These are phyloP conservation scores for Sporothrix pseudoabietina DNA, from an alignment of 2,329 filamentous ascomycete genomes.

Conservation along the genomic window DNA sequence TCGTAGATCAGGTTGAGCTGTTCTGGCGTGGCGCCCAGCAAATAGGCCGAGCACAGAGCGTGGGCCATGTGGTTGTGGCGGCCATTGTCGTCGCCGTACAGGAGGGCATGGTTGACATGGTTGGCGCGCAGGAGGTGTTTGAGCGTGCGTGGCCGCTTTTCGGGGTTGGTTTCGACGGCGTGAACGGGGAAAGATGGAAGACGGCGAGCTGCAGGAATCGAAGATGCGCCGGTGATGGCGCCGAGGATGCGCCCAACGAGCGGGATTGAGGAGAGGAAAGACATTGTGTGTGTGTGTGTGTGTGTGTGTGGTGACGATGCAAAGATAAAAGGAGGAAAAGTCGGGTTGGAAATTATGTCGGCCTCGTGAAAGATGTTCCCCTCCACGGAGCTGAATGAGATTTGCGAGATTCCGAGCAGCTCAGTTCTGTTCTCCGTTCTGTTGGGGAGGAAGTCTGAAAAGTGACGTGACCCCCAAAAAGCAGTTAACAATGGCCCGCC, in stretches of 20 bases:
- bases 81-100: slow-evolving; percentile 45
- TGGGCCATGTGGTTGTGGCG: slow-evolving; percentile 86
- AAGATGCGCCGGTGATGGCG: not conserved
- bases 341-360: not conserved
- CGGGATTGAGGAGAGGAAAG: slow-evolving; percentile 9
- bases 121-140: slow-evolving; percentile 92
- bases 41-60: slow-evolving; percentile 79
- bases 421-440: slow-evolving; percentile 1
- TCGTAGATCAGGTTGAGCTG: slow-evolving; percentile 84
- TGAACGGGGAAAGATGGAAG: slow-evolving; percentile 72
- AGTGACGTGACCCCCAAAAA: slow-evolving; percentile 19
- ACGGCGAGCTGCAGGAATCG: slow-evolving; percentile 47
- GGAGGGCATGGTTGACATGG: slow-evolving; percentile 84
- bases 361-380: not conserved
- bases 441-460: slow-evolving; percentile 5
- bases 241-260: slow-evolving; percentile 16
- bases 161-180: slow-evolving; percentile 75
- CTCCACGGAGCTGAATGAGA: not conserved
- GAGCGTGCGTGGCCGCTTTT: slow-evolving; percentile 77
- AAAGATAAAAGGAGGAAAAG: no score
- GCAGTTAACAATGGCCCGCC: not conserved
- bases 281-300: not conserved
- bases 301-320: not conserved
- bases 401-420: not conserved
- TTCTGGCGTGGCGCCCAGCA: slow-evolving; percentile 73